phyloP scores from a whole-genome alignment of 352 stramenopile genomes.

The Pythium guiyangense region DNA sequence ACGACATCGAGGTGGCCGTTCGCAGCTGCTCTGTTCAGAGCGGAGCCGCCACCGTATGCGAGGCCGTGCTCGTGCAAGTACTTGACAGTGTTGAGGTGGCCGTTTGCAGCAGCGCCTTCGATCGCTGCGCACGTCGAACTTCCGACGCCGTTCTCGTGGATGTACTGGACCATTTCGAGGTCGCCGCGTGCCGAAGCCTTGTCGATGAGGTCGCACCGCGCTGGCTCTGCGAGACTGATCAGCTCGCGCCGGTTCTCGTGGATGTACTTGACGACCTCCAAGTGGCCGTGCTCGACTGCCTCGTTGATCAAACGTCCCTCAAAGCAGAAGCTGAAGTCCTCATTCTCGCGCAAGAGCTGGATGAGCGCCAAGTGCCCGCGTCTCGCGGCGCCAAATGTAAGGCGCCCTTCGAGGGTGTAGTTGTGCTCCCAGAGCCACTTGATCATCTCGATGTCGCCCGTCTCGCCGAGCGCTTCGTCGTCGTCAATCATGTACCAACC shows the following conservation, averaged over 20 bases:
- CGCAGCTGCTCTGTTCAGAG: slow-evolving; percentile 1
- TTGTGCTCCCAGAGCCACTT: not conserved
- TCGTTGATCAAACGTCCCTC: too few relatives aligned
- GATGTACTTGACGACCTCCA: too few relatives aligned
- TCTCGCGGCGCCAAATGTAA: slow-evolving; percentile 1
- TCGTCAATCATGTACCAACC: too few relatives aligned
- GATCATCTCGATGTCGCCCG: not conserved
- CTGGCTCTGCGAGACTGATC: too few relatives aligned
- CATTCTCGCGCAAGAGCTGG: too few relatives aligned
- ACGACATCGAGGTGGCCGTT: slow-evolving; percentile 1
- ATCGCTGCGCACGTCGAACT: not conserved
- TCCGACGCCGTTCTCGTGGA: slow-evolving; percentile 12
- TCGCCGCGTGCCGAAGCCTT: too few relatives aligned
- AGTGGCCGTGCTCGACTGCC: too few relatives aligned
- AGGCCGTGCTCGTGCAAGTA: slow-evolving; percentile 12
- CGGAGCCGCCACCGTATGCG: not conserved
- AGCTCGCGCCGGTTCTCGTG: too few relatives aligned
- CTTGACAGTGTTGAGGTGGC: slow-evolving; percentile 10
- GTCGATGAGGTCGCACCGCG: too few relatives aligned
- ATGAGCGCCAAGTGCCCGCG: too few relatives aligned
- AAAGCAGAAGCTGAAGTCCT: too few relatives aligned
- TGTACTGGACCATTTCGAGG: slow-evolving; percentile 23
- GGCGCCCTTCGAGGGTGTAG: fast-evolving
- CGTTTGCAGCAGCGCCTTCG: not conserved
- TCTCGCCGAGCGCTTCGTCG: too few relatives aligned